Evolutionary conservation across 345 rosid species (phyloP).

Genomic region (Viola odorata): DNA sequence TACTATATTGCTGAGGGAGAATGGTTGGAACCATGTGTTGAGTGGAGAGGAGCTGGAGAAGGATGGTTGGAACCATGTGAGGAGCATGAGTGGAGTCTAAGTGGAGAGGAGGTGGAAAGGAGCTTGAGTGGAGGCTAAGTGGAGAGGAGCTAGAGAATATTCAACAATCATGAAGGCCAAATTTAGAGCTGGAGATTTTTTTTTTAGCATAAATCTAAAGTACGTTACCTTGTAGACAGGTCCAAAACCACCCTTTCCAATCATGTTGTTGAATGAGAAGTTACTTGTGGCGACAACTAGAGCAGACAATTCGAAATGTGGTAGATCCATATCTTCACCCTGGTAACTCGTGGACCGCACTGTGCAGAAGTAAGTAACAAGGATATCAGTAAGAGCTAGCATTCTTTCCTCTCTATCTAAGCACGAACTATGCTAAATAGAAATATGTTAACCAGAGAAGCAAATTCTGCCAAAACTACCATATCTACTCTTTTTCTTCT

Average conservation of each 20-base stretch:
- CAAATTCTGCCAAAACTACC: too few relatives aligned
- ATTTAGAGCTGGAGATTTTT: not conserved
- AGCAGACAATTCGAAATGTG: not conserved
- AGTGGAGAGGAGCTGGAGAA: too few relatives aligned
- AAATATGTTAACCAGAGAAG: not conserved
- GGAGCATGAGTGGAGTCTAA: too few relatives aligned
- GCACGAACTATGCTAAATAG: not conserved
- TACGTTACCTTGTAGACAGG: conserved; percentile 15
- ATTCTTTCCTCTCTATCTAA: not conserved
- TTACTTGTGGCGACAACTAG: not conserved
- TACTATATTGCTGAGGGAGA: too few relatives aligned
- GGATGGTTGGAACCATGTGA: too few relatives aligned
- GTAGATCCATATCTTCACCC: not conserved
- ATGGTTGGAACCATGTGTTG: too few relatives aligned
- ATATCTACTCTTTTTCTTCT: too few relatives aligned
- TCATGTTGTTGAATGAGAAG: not conserved
- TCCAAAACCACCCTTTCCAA: conserved; percentile 14
- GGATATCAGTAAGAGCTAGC: not conserved
- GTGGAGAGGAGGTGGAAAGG: too few relatives aligned
- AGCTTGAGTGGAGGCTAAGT: too few relatives aligned
- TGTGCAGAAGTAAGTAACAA: not conserved
- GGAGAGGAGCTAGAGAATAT: too few relatives aligned
- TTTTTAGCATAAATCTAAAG: too few relatives aligned
- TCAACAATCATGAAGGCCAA: not conserved
- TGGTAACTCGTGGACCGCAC: not conserved